Base-by-base conservation (phyloP, 2,329 filamentous ascomycete genomes). In the Pestalotiopsis sp. region DNA sequence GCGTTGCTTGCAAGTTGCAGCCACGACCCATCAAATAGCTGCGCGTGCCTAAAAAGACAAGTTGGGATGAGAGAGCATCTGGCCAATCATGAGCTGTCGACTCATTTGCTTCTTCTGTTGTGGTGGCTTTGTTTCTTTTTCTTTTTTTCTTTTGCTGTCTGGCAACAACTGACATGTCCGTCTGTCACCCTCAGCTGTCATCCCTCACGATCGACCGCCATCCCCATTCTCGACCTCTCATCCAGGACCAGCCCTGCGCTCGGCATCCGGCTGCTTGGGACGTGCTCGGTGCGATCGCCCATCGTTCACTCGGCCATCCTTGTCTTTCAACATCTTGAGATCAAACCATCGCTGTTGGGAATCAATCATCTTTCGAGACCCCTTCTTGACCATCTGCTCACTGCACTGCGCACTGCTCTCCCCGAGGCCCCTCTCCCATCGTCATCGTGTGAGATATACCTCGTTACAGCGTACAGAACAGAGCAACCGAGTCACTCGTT, bases 31-130 rank as follows among this genome's bases (percentile, higher is more conserved):
- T 36, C 31, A 36, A 11, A 56, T 49, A 49, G 41, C 40, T 52
- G 63, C 25, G 45, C 63, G 57, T 65, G 52, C 63, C 63, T 57
- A 65, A 65, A 17, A 25, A 13, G 63, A 56, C 45, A 56, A 11
- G 13, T 52, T 65, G 63, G 41, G 40, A n/a, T 20, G 20, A 31
- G n/a, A 12, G 23, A 36, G 31, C 31, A 11, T 65, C 40, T 45
- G 40, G 27, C 63, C 63, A 65, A 65, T 65, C 23, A 27, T 23
- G 52, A 25, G 20, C 25, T 31, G 23, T 41, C 41, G 7, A 20
- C 25, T 41, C 31, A 17, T 40, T 49, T 63, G 23, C n/a, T 20
- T 45, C 17, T 31, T 13, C 31, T 23, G 38, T 36, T 20, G 31
- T 36, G 13, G n/a, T 49, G 41, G 41, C 41, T 27, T 27, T 25